Conservation (phyloP, 225 moss, liverwort and hornwort species). For the Sphagnum contortum region DNA sequence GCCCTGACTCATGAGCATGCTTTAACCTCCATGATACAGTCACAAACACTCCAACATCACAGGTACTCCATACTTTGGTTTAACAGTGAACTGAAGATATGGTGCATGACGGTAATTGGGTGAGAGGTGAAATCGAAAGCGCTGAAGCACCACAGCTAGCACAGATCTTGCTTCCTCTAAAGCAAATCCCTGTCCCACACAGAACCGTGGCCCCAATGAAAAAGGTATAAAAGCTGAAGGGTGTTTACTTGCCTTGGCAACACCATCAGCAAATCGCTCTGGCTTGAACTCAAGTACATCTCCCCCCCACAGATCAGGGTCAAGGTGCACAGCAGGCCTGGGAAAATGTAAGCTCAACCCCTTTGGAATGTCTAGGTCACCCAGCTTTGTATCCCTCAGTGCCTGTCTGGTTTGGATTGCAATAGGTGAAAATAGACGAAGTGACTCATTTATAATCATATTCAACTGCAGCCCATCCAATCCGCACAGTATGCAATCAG, state of each 20-base stretch:
- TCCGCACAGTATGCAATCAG: no score
- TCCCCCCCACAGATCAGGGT: slow-evolving; percentile 12
- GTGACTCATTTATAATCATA: slow-evolving; percentile 9
- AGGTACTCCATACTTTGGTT: neutral
- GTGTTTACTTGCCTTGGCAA: slow-evolving; percentile 7
- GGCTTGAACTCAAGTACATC: slow-evolving; percentile 8
- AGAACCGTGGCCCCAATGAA: slow-evolving; percentile 6
- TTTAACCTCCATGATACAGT: no score
- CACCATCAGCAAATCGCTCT: slow-evolving; percentile 9
- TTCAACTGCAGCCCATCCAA: slow-evolving; percentile 2
- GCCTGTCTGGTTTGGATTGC: slow-evolving; percentile 2
- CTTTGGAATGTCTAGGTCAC: slow-evolving; percentile 2
- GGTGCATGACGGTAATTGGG: slow-evolving; percentile 5
- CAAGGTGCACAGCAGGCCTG: slow-evolving; percentile 4
- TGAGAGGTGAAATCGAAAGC: slow-evolving; percentile 7
- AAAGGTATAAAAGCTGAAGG: slow-evolving; percentile 5
- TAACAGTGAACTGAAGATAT: neutral
- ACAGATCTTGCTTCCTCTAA: slow-evolving; percentile 5
- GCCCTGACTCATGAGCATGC: no score
- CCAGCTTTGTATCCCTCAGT: slow-evolving; percentile 2
- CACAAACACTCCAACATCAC: neutral
- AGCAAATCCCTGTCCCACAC: slow-evolving; percentile 10
- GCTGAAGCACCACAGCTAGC: slow-evolving; percentile 6
- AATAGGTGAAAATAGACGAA: slow-evolving; percentile 1
- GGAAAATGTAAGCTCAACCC: slow-evolving; percentile 3